Base-by-base conservation (phyloP, 2,329 filamentous ascomycete species). In the Pseudogymnoascus sp. region DNA sequence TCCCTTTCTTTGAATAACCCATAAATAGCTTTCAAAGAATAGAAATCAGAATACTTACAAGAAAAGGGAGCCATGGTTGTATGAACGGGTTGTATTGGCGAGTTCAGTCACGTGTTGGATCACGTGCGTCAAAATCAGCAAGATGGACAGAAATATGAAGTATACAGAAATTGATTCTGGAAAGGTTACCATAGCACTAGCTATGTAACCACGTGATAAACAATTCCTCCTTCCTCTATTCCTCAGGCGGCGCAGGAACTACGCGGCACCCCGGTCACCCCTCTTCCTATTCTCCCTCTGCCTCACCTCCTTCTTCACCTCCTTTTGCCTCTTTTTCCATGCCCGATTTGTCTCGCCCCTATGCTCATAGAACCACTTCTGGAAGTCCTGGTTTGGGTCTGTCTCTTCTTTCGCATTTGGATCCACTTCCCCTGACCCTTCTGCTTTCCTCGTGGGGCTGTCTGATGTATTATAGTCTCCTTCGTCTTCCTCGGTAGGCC, bases 311-410 rank as follows among this genome's bases (percentile, higher is more conserved):
- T 89, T 89, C 33, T 81, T 78, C 3, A 79, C 85, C 65, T 80
- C 76, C 77, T 87, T 87, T 67, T 83, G 79, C 63, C 86, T 78
- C 72, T 79, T 82, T 77, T 86, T 87, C 87, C 87, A 89, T 13
- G 84, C 83, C 62, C 82, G 76, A 71, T 87, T 89, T 62, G 87
- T 76, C 40, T 88, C 83, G 1, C 86, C 81, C 15, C 87, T 77
- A 66, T 87, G 83, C 68, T 87, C 83, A 81, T 85, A 89, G 74
- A 89, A 89, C 80, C 83, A 87, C 63, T 83, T 81, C 71, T 86
- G 83, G 69, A 88, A 88, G 66, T 87, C 83, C 50, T 76, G 72
- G 59, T 71, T 77, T 4, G 74, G 69, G 9, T 67, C 68, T 9
- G 66, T 68, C 36, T 66, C 68, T 23, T 63, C 64, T 62, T 67